A percentile compares a stretch with the other conserved stretches of the same genome.
These are phyloP conservation scores for Aspergillus versicolor DNA, from an alignment of 2,329 filamentous ascomycete species.

Conservation along the genomic window DNA sequence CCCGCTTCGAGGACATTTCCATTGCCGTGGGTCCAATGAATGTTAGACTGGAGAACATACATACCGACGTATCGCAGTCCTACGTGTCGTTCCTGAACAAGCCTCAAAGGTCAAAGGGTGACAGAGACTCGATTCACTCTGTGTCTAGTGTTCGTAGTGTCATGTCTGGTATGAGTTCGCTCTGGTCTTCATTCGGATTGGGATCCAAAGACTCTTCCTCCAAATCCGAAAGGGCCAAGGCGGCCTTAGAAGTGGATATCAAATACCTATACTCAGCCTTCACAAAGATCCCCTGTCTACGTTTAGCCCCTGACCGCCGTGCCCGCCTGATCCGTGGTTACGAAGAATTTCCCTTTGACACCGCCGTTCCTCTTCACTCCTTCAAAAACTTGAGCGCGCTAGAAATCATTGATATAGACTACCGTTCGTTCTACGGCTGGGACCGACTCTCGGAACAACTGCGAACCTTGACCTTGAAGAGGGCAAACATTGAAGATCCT, in stretches of 20 bases:
- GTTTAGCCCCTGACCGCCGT: constrained; percentile 87
- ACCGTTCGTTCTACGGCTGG: constrained; percentile 96
- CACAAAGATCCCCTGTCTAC: constrained; percentile 93
- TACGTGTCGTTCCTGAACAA: constrained; percentile 95
- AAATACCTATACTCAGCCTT: constrained; percentile 98
- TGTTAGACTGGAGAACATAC: constrained; percentile 88
- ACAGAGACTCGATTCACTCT: constrained; percentile 89
- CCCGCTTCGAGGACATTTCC: constrained; percentile 87
- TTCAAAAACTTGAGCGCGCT: constrained; percentile 96
- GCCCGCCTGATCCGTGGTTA: constrained; percentile 87
- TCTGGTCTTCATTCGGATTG: constrained; percentile 88
- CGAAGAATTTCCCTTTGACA: constrained; percentile 97
- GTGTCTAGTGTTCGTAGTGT: constrained; percentile 96
- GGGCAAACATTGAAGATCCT: constrained; percentile 84
- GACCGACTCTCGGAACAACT: constrained; percentile 90
- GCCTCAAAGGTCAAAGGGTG: constrained; percentile 76
- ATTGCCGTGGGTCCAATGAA: constrained; percentile 96
- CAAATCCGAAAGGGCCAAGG: constrained; percentile 86
- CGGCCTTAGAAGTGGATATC: constrained; percentile 77
- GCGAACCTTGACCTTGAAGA: constrained; percentile 82
- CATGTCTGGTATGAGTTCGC: constrained; percentile 91
- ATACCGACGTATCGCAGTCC: constrained; percentile 78
- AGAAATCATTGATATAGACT: constrained; percentile 93
- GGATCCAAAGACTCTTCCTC: constrained; percentile 75
- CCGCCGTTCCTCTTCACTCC: constrained; percentile 89